A percentile compares a stretch with the other conserved stretches of the same genome.
These are phyloP conservation scores for Entomortierella chlamydospora DNA, from an alignment of 192 early-diverging fungal genomes.

Conservation along the genomic window DNA sequence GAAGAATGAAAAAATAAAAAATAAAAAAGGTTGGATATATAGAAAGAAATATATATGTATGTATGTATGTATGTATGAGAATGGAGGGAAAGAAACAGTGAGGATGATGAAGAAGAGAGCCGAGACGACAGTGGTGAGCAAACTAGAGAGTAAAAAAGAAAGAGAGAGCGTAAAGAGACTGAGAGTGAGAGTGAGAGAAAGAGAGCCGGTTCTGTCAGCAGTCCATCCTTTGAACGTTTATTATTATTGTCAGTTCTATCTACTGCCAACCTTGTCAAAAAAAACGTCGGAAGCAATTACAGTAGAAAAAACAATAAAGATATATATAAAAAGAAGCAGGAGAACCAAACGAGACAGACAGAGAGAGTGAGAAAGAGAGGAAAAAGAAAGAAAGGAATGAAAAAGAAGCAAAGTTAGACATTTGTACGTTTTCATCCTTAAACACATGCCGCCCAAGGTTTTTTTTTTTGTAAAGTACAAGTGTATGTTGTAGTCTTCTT, in stretches of 20 bases:
- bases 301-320: too few relatives aligned
- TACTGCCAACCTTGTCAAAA: too few relatives aligned
- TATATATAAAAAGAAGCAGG: too few relatives aligned
- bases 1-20: neutral
- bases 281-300: too few relatives aligned
- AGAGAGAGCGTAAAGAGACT: too few relatives aligned
- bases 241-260: too few relatives aligned
- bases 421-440: neutral
- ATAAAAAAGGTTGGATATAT: neutral
- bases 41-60: neutral
- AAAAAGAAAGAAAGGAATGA: neutral
- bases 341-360: too few relatives aligned
- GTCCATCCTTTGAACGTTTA: too few relatives aligned
- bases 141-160: neutral
- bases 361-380: neutral
- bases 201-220: neutral
- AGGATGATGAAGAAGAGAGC: slow-evolving; percentile 1
- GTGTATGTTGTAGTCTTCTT: slow-evolving; percentile 2
- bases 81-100: neutral
- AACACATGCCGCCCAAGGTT: neutral
- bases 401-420: neutral
- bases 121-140: neutral
- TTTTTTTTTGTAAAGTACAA: too few relatives aligned
- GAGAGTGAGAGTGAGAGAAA: neutral
- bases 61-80: neutral